Base-by-base conservation (phyloP, 371 early-diverging fungal genomes). In the Rhizopus microsporus region DNA sequence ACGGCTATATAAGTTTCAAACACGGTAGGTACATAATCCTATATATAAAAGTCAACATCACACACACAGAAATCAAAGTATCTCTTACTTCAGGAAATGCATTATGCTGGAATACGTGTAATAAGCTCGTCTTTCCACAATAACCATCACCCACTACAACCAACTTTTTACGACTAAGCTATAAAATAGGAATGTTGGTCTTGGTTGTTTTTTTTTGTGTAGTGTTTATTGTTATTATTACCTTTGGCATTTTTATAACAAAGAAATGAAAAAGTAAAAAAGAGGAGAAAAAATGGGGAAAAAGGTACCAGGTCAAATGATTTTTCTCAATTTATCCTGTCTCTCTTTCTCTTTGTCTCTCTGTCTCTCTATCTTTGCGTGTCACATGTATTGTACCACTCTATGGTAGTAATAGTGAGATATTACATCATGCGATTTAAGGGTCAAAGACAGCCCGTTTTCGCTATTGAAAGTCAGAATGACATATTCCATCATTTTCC, bases 1-100 rank as follows among this genome's bases (percentile, higher is more conserved):
- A 87, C 83, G 10, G 85, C 84, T 6, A 85, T 85, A 68, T 88
- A 91, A 66, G 88, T 90, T 66, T 92, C 92, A 72, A 94, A 93
- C 35, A 88, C 87, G 3, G 88, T 87, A 30, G 88, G 88, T 15
- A 67, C 60, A 59, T 74, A 76, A 23, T 56, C 57, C 78, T 78
- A 62, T 43, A 39, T 3, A 29, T 6, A 17, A 1, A 49, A 35
- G 43, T 15, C 9, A 1, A 29, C 33, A 32, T 52, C 13, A 29
- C 8, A 51, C 63, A 31, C 37, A n/a, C 23, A 23, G 23, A 23
- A 0, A 23, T 23, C 23, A 23, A 23, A 23, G 23, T 23, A 23
- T 23, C 23, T 23, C 0, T 66, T 66, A 65, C 87, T 72, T 83
- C 77, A 59, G 86, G 87, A 55, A 87, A 88, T 43, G 71, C 63